A percentile compares a stretch with the other conserved stretches of the same genome.
Conservation (phyloP, 805 yeast genomes). For the Groenewaldozyma tartarivorans region DNA sequence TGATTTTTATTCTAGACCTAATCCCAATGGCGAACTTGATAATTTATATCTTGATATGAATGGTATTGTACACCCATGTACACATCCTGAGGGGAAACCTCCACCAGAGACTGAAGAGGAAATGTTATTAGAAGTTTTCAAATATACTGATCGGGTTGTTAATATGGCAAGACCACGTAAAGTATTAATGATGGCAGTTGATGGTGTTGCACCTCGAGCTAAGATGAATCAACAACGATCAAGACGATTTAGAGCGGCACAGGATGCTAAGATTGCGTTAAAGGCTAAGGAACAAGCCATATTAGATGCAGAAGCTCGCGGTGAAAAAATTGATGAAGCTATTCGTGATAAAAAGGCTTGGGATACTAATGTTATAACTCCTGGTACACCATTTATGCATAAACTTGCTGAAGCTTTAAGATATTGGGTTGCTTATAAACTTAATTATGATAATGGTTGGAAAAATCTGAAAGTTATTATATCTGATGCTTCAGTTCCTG, state of each 20-base stretch:
- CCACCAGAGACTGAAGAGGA: conserved; percentile 96
- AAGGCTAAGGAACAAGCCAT: conserved; percentile 57
- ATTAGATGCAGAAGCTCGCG: conserved; percentile 50
- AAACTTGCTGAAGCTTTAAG: conserved; percentile 70
- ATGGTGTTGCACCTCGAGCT: conserved; percentile 98
- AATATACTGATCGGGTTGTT: conserved; percentile 83
- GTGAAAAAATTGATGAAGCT: conserved; percentile 69
- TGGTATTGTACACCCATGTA: conserved; percentile 98
- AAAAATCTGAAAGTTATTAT: conserved; percentile 77
- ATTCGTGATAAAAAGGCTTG: conserved; percentile 64
- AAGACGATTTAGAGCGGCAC: conserved; percentile 87
- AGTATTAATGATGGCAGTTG: conserved; percentile 89
- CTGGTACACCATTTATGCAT: conserved; percentile 98
- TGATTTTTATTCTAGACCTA: conserved; percentile 53
- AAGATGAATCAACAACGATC: conserved; percentile 98
- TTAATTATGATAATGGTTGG: conserved; percentile 91
- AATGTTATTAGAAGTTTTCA: conserved; percentile 89
- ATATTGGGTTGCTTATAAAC: conserved; percentile 88
- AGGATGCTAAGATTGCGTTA: conserved; percentile 77
- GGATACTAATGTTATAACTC: conserved; percentile 96
- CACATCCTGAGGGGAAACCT: conserved; percentile 94
- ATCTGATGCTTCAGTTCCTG: conserved; percentile 95
- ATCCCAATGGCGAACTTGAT: conserved; percentile 94
- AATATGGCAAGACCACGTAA: conserved; percentile 94
- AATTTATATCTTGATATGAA: conserved; percentile 95